Evolutionary conservation across 805 yeast species (phyloP), one percentile per base, ranked within the genome.

Genomic region (Zygosaccharomyces lentus): DNA sequence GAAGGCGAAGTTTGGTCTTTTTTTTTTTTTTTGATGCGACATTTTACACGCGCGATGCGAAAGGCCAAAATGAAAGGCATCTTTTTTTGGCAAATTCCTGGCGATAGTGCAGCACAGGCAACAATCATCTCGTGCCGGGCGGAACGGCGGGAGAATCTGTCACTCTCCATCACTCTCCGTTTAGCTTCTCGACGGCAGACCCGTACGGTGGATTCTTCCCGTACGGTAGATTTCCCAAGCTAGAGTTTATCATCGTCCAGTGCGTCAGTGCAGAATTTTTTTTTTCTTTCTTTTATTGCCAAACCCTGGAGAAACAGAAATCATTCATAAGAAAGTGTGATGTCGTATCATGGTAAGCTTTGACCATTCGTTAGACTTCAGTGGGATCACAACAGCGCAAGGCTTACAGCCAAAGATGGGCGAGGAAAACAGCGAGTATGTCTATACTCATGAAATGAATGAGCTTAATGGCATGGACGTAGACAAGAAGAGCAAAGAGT

Each of bases 31-130:
- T 38, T 27, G 34, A 38, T 38, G 41, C 41, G 41, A 26, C 31
- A 38, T 38, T 38, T 38, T 38, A 38, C 41, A 38, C 21, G 34
- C 32, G 41, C 41, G 34, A 38, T 15, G 34, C 25, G 34, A 15
- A 16, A 38, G 23, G 9, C 10, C 13, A 16, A 27, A 26, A 15
- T 25, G 29, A 24, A 13, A 38, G 24, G 32, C 32, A 23, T 15
- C 23, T 26, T 26, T 26, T 26, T 12, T 17, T 15, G 34, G 12
- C 24, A 16, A 38, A 13, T 4, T 4, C 5, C 21, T 19, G 21
- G 15, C 32, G 10, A 13, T 29, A 7, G 32, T 29, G 15, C 32
- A 16, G 32, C 32, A 29, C 32, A 29, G 32, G 15, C 15, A n/a
- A 29, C 32, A 29, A 29, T 29, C 15, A 4, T 12, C n/a, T 29